Evolutionary conservation across 805 yeast species (phyloP).

Genomic region (Torulaspora indica): DNA sequence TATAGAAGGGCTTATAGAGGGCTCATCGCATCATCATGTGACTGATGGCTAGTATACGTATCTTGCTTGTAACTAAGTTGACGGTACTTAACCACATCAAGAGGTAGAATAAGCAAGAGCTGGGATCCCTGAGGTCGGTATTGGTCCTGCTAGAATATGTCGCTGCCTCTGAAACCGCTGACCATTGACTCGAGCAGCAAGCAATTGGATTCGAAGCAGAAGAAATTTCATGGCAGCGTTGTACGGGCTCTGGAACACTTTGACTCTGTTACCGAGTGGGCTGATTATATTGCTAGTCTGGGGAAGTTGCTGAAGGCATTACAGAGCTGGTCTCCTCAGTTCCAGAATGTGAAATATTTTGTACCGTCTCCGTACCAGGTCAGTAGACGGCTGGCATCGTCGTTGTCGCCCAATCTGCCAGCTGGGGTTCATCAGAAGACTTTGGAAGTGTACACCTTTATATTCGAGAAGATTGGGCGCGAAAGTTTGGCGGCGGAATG

Average conservation of each 20-base stretch:
- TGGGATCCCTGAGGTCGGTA: not conserved
- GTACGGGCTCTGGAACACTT: conserved; percentile 70
- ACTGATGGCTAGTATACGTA: not conserved
- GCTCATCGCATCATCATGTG: conserved; percentile 7
- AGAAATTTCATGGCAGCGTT: conserved; percentile 59
- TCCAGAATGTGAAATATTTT: conserved; percentile 42
- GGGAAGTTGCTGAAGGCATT: conserved; percentile 73
- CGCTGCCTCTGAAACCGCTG: conserved; percentile 32
- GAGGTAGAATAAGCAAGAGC: not conserved
- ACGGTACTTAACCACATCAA: not conserved
- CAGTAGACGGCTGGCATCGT: conserved; percentile 67
- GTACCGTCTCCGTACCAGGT: conserved; percentile 67
- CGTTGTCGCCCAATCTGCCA: conserved; percentile 77
- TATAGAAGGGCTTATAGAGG: not conserved
- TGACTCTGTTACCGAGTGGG: conserved; percentile 92
- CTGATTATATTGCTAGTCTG: conserved; percentile 89
- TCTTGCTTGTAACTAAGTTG: not conserved
- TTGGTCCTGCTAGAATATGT: conserved; percentile 25
- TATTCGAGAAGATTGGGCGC: conserved; percentile 60
- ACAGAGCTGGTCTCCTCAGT: conserved; percentile 42
- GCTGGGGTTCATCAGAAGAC: conserved; percentile 95
- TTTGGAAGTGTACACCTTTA: conserved; percentile 64
- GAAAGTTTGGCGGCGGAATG: conserved; percentile 52
- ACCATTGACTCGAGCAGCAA: conserved; percentile 30
- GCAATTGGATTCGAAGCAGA: conserved; percentile 55